Evolutionary conservation across 2,329 filamentous ascomycete genomes (phyloP).

Genomic region (Plenodomus lindquistii): DNA sequence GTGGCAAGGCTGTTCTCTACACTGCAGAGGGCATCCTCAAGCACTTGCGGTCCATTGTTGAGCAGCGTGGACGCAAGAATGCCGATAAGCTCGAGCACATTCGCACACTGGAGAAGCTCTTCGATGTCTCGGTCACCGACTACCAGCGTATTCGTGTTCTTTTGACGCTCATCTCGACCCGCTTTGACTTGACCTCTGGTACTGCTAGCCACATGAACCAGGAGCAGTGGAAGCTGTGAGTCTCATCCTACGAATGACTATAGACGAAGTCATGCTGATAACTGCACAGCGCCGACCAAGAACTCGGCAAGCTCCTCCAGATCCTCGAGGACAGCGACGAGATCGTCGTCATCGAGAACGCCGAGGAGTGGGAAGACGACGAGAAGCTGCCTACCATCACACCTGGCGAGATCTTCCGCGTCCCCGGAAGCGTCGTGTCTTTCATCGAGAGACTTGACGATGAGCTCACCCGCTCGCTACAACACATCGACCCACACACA

Average conservation of each 20-base stretch:
- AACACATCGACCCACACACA: conserved; percentile 97
- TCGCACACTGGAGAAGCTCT: conserved; percentile 93
- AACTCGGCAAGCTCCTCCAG: conserved; percentile 76
- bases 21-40: conserved; percentile 98
- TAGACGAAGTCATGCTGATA: conserved; percentile 8
- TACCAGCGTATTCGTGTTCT: conserved; percentile 95
- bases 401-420: conserved; percentile 79
- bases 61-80: conserved; percentile 98
- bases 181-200: conserved; percentile 88
- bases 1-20: conserved; percentile 86
- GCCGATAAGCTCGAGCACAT: conserved; percentile 95
- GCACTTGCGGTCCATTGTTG: conserved; percentile 88
- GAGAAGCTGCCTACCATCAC: conserved; percentile 83
- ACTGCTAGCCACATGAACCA: conserved; percentile 82
- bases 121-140: conserved; percentile 84
- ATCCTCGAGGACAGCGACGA: conserved; percentile 79
- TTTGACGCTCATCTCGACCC: conserved; percentile 85
- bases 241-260: conserved; percentile 3
- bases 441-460: conserved; percentile 95
- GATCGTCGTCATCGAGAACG: conserved; percentile 85
- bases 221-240: conserved; percentile 88
- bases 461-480: conserved; percentile 94
- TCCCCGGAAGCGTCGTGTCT: conserved; percentile 92
- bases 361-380: conserved; percentile 98
- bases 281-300: conserved; percentile 68